Evolutionary conservation across 768 basidiomycete genomes (phyloP), one percentile per base, ranked within the genome.

Genomic region (button mushroom (Agaricus bisporus)): DNA sequence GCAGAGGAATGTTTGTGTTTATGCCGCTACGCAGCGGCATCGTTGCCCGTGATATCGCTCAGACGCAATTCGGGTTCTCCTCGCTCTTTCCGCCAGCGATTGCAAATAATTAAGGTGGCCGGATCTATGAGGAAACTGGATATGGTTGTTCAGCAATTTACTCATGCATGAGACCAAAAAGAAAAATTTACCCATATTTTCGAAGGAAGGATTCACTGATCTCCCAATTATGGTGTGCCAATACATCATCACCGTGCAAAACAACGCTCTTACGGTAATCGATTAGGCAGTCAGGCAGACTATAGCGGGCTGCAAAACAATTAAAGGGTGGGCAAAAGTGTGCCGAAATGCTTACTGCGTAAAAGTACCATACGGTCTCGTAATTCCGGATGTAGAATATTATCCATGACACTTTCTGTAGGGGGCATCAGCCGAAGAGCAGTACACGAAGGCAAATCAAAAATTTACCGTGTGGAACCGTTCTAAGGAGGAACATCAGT

Each of bases 171-270:
- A 41, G 18, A 7, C 28, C 32, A 15, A 50, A 29, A 47, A 14
- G 28, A 29, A 39, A 32, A 12, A 70, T 82, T 41, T 46, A 92
- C 93, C 84, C 83, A 59, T 89, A 95, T 68, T 88, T 82, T 53
- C 82, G 78, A 42, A 97, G 73, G 82, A 92, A 97, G 49, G 76
- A 73, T 63, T 94, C 92, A 14, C 78, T 75, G 38, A 97, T 76
- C 68, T 98, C 95, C 92, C 94, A 97, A 61, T 91, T 94, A 41
- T 70, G 73, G 60, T 95, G 91, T 3, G 85, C 84, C n/a, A 97
- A 75, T 18, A 93, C 88, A 61, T 98, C 94, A 59, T 95, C 90
- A 11, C 91, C 92, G 55, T 97, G 93, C 41, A 95, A 78, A 2
- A 79, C 85, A 11, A 90, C 76, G 3, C 81, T 79, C 22, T 67